Conservation (phyloP, 2,329 filamentous ascomycete species). For the Fusarium chuoi region DNA sequence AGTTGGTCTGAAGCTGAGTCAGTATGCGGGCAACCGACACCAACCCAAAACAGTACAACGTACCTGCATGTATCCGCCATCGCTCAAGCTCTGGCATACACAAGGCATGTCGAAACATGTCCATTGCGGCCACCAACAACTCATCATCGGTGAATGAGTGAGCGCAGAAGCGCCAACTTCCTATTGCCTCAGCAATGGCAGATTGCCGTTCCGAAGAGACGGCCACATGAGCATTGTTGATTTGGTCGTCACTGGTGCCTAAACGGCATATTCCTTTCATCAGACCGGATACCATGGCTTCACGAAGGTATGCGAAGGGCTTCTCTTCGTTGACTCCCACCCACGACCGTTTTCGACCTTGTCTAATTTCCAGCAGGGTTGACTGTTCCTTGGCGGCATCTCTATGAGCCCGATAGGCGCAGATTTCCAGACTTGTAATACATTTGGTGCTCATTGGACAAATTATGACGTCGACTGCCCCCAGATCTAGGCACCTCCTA, state of each 20-base stretch:
- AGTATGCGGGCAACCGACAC: conserved; percentile 46
- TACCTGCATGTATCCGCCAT: conserved; percentile 83
- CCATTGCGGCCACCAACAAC: conserved; percentile 82
- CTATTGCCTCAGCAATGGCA: conserved; percentile 75
- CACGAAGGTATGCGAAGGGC: conserved; percentile 87
- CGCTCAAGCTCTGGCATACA: conserved; percentile 81
- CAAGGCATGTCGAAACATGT: conserved; percentile 92
- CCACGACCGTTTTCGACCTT: conserved; percentile 88
- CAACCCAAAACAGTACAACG: conserved; percentile 46
- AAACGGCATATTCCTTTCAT: conserved; percentile 89
- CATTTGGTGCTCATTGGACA: conserved; percentile 80
- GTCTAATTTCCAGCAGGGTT: conserved; percentile 75
- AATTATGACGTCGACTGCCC: conserved; percentile 85
- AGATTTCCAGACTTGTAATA: conserved; percentile 80
- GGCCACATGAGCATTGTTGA: conserved; percentile 73
- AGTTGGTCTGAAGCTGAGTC: conserved; percentile 73
- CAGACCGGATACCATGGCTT: conserved; percentile 91
- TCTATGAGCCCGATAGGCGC: conserved; percentile 84
- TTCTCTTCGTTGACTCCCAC: conserved; percentile 87
- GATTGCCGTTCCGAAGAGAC: conserved; percentile 73
- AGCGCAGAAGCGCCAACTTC: conserved; percentile 87
- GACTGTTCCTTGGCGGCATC: conserved; percentile 79
- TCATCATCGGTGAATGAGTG: conserved; percentile 93
- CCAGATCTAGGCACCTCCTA: conserved; percentile 82
- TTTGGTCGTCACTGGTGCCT: conserved; percentile 69